Evolutionary conservation across 2,329 filamentous ascomycete genomes (phyloP).

Genomic region (Fusarium pininemorale): DNA sequence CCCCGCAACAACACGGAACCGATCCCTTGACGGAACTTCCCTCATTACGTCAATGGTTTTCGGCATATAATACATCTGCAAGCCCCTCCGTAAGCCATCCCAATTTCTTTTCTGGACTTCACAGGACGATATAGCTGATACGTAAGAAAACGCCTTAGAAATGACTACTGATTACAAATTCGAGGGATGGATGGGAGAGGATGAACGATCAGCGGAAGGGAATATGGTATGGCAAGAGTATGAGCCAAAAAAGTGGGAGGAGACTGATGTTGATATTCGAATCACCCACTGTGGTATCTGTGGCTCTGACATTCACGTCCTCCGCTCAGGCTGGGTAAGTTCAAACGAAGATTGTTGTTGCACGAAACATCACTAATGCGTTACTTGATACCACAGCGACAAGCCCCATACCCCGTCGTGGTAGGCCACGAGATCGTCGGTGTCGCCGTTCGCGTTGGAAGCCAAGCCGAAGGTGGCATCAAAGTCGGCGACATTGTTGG

Average conservation of each 20-base stretch:
- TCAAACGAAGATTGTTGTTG: fast-evolving
- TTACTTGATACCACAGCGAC: background rate
- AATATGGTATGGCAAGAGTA: conserved; percentile 66
- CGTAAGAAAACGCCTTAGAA: too few relatives aligned
- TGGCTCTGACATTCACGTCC: conserved; percentile 67
- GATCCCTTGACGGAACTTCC: background rate
- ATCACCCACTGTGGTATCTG: conserved; percentile 74
- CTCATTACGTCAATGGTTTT: background rate
- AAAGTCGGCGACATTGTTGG: conserved; percentile 72
- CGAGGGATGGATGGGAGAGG: background rate
- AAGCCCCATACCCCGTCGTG: conserved; percentile 51
- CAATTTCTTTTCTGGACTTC: background rate
- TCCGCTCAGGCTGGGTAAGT: conserved; percentile 62
- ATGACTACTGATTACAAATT: background rate
- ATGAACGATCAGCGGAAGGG: conserved; percentile 43
- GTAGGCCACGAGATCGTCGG: conserved; percentile 76
- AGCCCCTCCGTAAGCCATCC: background rate
- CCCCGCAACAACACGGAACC: background rate
- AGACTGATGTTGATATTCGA: conserved; percentile 72
- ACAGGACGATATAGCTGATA: too few relatives aligned
- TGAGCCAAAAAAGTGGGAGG: conserved; percentile 72
- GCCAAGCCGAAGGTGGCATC: conserved; percentile 55
- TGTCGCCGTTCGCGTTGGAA: conserved; percentile 63
- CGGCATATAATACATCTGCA: background rate
- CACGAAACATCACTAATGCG: background rate